A percentile compares a stretch with the other conserved stretches of the same genome.
Conservation (phyloP, 352 stramenopile genomes). For the Globisporangium camurandrum region DNA sequence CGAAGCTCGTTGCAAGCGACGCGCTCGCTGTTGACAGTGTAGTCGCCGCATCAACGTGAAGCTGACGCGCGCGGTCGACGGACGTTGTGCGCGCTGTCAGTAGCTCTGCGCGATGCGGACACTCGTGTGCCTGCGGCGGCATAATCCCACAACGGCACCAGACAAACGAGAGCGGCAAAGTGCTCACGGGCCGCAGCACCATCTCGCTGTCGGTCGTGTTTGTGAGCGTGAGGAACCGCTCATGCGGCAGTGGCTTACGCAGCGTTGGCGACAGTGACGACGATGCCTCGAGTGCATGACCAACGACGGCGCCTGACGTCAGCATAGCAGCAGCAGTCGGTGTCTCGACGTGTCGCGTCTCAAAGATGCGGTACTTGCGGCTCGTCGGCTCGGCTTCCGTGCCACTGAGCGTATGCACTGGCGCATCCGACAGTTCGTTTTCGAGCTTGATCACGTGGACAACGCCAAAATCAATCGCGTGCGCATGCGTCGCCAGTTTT, state of each 20-base stretch:
- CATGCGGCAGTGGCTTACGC: slow-evolving; percentile 8
- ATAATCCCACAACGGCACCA: slow-evolving; percentile 27
- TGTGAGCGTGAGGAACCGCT: slow-evolving; percentile 34
- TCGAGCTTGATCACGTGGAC: slow-evolving; percentile 71
- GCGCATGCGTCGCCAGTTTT: not conserved
- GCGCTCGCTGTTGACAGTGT: not conserved
- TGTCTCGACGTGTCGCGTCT: slow-evolving; percentile 13
- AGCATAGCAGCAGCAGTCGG: no score
- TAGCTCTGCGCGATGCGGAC: slow-evolving; percentile 6
- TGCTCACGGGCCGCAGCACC: slow-evolving; percentile 65
- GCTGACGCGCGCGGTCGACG: slow-evolving; percentile 19
- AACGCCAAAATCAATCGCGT: slow-evolving; percentile 40
- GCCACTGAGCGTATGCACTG: slow-evolving; percentile 9
- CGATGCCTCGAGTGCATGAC: not conserved
- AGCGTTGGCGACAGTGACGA: not conserved
- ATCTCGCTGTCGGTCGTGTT: slow-evolving; percentile 49
- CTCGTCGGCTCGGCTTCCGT: slow-evolving; percentile 26
- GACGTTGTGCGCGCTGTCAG: slow-evolving; percentile 23
- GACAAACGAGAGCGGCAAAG: slow-evolving; percentile 49
- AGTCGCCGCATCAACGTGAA: slow-evolving; percentile 8
- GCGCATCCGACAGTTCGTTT: slow-evolving; percentile 38
- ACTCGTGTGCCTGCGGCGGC: slow-evolving; percentile 3
- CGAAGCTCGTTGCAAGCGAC: slow-evolving; percentile 20
- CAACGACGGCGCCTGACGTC: no score
- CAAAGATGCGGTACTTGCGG: slow-evolving; percentile 63